Percentiles rank a stretch among this genome's conserved stretches.
Conservation (phyloP, 1,284 basidiomycete genomes). For the Meripilus lineatus region DNA sequence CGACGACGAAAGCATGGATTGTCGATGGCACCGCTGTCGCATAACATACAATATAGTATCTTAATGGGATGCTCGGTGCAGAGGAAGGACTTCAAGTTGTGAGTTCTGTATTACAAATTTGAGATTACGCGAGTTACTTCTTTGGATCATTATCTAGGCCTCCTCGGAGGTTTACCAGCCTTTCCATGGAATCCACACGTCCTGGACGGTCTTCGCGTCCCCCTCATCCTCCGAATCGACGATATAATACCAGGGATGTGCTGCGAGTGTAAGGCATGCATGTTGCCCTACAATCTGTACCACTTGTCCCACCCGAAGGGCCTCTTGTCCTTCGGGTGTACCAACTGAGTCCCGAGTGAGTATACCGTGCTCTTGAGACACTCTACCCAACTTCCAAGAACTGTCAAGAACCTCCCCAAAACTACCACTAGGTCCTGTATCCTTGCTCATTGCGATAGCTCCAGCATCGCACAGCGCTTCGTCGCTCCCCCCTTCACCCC, state of each 20-base stretch:
- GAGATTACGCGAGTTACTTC: no score
- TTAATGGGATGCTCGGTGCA: no score
- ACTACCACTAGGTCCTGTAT: slow-evolving; percentile 66
- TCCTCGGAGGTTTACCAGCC: slow-evolving; percentile 66
- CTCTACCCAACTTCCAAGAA: slow-evolving; percentile 68
- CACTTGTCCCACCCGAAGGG: slow-evolving; percentile 53
- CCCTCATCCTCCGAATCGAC: slow-evolving; percentile 54
- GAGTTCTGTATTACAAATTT: no score
- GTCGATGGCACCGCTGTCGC: no score
- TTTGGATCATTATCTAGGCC: no score
- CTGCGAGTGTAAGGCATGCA: slow-evolving; percentile 75
- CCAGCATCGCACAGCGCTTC: slow-evolving; percentile 82
- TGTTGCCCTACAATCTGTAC: slow-evolving; percentile 72
- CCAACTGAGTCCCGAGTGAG: slow-evolving; percentile 35
- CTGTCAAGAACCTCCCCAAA: slow-evolving; percentile 69
- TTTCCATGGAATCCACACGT: slow-evolving; percentile 90
- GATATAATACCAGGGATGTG: slow-evolving; percentile 79
- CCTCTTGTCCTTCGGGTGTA: slow-evolving; percentile 21
- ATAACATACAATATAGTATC: no score
- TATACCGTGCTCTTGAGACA: slow-evolving; percentile 82
- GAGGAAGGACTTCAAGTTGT: no score
- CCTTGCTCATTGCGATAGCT: slow-evolving; percentile 82
- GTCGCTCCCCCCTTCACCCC: slow-evolving; percentile 55
- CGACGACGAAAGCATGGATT: no score
- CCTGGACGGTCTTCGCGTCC: slow-evolving; percentile 54